These are phyloP conservation scores for Yamadazyma sp. DNA, from an alignment of 1,139 yeast genomes.

Conservation along the genomic window DNA sequence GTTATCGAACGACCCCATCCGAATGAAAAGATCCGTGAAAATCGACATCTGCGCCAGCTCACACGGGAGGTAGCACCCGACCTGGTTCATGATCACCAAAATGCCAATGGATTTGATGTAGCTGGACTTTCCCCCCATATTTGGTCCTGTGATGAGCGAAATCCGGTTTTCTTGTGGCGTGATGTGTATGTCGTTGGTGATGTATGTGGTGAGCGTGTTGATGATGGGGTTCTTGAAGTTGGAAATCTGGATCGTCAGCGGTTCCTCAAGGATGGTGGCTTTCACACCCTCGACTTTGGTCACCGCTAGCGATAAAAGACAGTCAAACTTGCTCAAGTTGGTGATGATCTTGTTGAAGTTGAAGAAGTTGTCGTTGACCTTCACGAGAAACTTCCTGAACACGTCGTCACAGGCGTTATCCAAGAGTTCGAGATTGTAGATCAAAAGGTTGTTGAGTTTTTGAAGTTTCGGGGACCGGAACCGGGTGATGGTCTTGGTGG, in stretches of 20 bases:
- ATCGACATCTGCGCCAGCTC: conserved; percentile 52
- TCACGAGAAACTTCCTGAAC: conserved; percentile 51
- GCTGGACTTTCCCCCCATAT: conserved; percentile 98
- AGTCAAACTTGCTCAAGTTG: conserved; percentile 65
- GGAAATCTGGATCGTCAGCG: conserved; percentile 50
- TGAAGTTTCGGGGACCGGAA: conserved; percentile 65
- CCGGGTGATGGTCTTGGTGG: conserved; percentile 70
- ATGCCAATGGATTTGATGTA: conserved; percentile 91
- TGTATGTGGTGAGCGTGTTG: conserved; percentile 58
- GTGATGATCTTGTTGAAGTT: conserved; percentile 50
- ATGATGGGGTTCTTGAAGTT: conserved; percentile 81
- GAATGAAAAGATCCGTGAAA: conserved; percentile 54
- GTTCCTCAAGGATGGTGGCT: conserved; percentile 55
- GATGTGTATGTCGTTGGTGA: conserved; percentile 68
- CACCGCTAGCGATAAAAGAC: conserved; percentile 69
- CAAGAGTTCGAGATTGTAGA: conserved; percentile 64
- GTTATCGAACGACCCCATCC: conserved; percentile 79
- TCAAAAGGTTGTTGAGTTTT: conserved; percentile 52
- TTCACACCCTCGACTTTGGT: conserved; percentile 47
- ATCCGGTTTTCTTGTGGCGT: conserved; percentile 45
- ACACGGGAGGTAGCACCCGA: conserved; percentile 86
- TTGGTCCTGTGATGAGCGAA: conserved; percentile 88
- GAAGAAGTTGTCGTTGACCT: conserved; percentile 48
- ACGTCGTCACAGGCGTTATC: conserved; percentile 55
- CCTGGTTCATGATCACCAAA: conserved; percentile 82